Base-by-base conservation (phyloP, 768 basidiomycete genomes). In the Lentinula boryana region DNA sequence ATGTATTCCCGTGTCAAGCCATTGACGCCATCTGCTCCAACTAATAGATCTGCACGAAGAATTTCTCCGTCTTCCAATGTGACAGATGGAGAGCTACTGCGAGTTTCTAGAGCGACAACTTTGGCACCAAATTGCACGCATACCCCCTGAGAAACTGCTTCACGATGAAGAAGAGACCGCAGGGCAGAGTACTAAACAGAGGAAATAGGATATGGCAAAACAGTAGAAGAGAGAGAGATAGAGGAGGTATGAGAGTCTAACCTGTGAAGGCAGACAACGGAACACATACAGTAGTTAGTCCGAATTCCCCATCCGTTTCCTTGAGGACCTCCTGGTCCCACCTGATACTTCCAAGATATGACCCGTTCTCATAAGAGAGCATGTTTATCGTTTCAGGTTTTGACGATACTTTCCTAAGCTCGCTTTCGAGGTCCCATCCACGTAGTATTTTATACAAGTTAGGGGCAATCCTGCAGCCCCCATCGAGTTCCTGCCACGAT, bases 361-460 rank as follows among this genome's bases (percentile, higher is more conserved):
- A 78, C 2, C 84, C 86, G 0, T 77, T 76, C 44, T 81, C 75
- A 64, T 44, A 40, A 46, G 52, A 60, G 8, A 50, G 44, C 7
- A 70, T 53, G 32, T 72, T 65, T 44, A 77, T 64, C 2, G 64
- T 70, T 23, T 64, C 63, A 4, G 71, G 71, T 50, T 65, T 66
- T 3, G 62, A 56, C 2, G 68, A 66, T 35, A 72, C 66, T 15
- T 58, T 21, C 13, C 62, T 49, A 0, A 69, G 59, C 57, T 73
- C 63, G 23, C 68, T 60, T 43, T 71, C 64, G 16, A 84, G 69
- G 7, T 81, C 82, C 85, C 85, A 87, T 60, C 79, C 74, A 58
- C 75, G 79, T 2, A 87, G 65, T 18, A 86, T 79, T 63, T 84
- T 84, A 5, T 80, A 75, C 18, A 83, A 65, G 58, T 87, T 86